phyloP scores from a whole-genome alignment of 176 grass and related monocot genomes.

The Chrysopogon serrulatus region DNA sequence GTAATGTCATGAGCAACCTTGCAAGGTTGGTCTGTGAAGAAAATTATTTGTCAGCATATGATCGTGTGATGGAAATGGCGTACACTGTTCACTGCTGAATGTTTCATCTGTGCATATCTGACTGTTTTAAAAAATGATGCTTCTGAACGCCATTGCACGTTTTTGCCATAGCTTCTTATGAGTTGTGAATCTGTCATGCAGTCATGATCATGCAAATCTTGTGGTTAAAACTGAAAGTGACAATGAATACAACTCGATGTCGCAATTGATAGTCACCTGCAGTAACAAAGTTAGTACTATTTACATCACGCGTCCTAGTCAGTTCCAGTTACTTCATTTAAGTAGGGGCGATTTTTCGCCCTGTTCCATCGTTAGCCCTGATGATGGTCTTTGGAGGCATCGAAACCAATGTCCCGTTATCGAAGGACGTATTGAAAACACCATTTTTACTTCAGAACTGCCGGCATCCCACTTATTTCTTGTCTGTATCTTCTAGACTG shows the following conservation, averaged over 20 bases:
- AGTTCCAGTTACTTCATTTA: neutral
- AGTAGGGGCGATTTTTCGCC: neutral
- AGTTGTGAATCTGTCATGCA: neutral
- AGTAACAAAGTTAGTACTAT: neutral
- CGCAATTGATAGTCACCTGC: neutral
- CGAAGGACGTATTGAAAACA: neutral
- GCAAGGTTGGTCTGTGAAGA: conserved; percentile 1
- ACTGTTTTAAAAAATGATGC: conserved; percentile 17
- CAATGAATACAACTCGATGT: neutral
- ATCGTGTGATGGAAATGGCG: conserved; percentile 2
- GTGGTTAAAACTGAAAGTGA: neutral
- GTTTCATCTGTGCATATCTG: conserved; percentile 31
- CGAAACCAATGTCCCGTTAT: neutral
- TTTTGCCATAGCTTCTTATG: neutral
- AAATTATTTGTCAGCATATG: too few relatives aligned
- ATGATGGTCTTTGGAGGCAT: neutral
- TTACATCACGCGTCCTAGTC: neutral
- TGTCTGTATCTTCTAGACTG: neutral
- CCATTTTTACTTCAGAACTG: neutral
- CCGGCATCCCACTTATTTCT: neutral
- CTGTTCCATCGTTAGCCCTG: neutral
- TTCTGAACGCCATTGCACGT: neutral
- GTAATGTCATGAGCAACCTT: neutral
- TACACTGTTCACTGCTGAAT: neutral
- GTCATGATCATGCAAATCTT: neutral